A percentile compares a stretch with the other conserved stretches of the same genome.
These are phyloP conservation scores for Komagataella pseudopastoris DNA, from an alignment of 805 yeast genomes.

Conservation along the genomic window DNA sequence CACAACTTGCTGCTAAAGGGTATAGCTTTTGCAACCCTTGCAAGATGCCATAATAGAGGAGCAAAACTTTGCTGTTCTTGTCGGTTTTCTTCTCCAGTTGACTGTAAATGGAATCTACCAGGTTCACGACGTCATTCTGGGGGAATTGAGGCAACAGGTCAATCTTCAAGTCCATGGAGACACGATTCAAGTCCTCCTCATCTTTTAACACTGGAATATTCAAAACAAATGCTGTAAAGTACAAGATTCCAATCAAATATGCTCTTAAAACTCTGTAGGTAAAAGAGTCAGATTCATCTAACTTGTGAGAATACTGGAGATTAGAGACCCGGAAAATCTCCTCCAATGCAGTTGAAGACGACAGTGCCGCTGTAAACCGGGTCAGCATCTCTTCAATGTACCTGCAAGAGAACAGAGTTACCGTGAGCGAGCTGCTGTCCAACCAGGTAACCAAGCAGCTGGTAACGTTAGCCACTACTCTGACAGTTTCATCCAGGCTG, in stretches of 20 bases:
- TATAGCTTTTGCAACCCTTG: neutral
- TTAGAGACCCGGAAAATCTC: constrained; percentile 20
- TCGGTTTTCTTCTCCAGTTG: neutral
- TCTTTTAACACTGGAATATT: neutral
- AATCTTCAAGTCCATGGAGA: neutral
- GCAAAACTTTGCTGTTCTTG: neutral
- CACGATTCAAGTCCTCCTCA: neutral
- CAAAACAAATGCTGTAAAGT: constrained; percentile 5
- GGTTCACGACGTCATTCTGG: neutral
- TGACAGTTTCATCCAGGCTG: constrained; percentile 25
- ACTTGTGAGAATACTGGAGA: neutral
- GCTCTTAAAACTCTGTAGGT: neutral
- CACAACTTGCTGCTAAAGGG: neutral
- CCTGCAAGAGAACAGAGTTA: constrained; percentile 63
- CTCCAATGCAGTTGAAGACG: constrained; percentile 61
- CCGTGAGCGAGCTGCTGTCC: constrained; percentile 59
- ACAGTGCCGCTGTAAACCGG: constrained; percentile 25
- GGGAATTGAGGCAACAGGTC: neutral
- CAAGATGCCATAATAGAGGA: neutral
- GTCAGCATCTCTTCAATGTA: constrained; percentile 50
- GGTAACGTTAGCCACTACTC: constrained; percentile 40
- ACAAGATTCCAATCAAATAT: neutral
- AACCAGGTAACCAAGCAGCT: constrained; percentile 60
- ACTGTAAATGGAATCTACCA: neutral
- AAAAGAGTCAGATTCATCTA: neutral